Conservation (phyloP, 306 rosid genomes). For the Medicago lupulina region DNA sequence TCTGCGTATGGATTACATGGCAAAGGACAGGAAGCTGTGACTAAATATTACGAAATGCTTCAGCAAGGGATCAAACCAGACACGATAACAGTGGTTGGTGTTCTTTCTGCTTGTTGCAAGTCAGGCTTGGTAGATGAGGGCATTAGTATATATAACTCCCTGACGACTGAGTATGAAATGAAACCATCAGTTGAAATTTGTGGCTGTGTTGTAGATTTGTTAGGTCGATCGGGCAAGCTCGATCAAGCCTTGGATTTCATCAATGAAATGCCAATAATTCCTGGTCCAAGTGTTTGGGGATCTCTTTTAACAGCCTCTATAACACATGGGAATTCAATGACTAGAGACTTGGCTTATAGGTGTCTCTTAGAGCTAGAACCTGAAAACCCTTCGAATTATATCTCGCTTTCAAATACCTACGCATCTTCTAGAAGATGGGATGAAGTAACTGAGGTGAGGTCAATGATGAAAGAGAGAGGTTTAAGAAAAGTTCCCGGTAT, state of each 20-base stretch:
- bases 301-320: constrained; percentile 70
- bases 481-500: constrained; percentile 76
- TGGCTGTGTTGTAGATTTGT: constrained; percentile 79
- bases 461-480: constrained; percentile 73
- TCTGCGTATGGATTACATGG: constrained; percentile 87
- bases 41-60: constrained; percentile 63
- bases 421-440: constrained; percentile 79
- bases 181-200: constrained; percentile 77
- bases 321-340: constrained; percentile 61
- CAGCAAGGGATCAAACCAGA: constrained; percentile 65
- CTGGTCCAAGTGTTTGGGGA: constrained; percentile 84
- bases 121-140: constrained; percentile 82
- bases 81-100: constrained; percentile 69
- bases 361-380: constrained; percentile 74
- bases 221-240: constrained; percentile 74
- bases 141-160: constrained; percentile 59
- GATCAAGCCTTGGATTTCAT: constrained; percentile 66
- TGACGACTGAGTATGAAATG: constrained; percentile 46
- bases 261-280: constrained; percentile 59
- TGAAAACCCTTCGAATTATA: constrained; percentile 72
- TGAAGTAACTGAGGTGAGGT: constrained; percentile 70
- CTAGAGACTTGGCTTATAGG: constrained; percentile 65
- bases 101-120: constrained; percentile 78
- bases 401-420: constrained; percentile 70
- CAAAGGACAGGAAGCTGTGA: constrained; percentile 66